Conservation (phyloP, 176 grass and related monocot genomes). For the Phyllostachys edulis region DNA sequence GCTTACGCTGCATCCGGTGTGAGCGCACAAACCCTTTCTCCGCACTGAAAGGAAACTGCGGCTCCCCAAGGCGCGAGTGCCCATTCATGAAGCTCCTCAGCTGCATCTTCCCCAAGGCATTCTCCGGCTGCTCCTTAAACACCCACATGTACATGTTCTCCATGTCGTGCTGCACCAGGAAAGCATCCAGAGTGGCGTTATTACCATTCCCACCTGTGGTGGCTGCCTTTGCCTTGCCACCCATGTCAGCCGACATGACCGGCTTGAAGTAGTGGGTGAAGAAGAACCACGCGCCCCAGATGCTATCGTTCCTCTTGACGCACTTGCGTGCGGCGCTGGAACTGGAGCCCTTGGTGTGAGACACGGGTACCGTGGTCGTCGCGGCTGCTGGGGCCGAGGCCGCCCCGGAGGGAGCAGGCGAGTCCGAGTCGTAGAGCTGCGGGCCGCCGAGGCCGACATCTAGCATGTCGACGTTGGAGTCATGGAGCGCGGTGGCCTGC, state of each 20-base stretch:
- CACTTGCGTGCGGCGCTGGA: conserved; percentile 72
- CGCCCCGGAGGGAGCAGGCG: conserved; percentile 25
- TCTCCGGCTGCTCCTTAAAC: conserved; percentile 86
- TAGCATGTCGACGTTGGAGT: conserved; percentile 70
- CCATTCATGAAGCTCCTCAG: conserved; percentile 96
- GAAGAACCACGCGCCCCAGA: conserved; percentile 99
- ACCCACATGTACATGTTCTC: conserved; percentile 99
- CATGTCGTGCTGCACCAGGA: conserved; percentile 97
- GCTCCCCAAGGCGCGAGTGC: conserved; percentile 85
- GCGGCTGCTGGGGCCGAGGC: not conserved
- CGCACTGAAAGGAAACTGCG: conserved; percentile 78
- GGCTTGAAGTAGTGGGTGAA: conserved; percentile 99
- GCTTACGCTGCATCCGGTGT: conserved; percentile 94
- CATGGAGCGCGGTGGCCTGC: conserved; percentile 31
- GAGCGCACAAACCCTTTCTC: conserved; percentile 92
- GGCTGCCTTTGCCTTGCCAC: conserved; percentile 49
- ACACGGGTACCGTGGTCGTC: conserved; percentile 33
- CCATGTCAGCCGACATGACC: conserved; percentile 56
- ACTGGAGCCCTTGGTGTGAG: conserved; percentile 41
- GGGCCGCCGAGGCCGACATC: conserved; percentile 68
- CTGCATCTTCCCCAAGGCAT: conserved; percentile 97
- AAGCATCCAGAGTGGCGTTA: conserved; percentile 64
- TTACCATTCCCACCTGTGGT: conserved; percentile 42
- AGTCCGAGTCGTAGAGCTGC: conserved; percentile 67
- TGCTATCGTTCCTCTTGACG: conserved; percentile 82